These are phyloP conservation scores for Kazachstania sp. DNA, from an alignment of 1,139 yeast genomes.

Conservation along the genomic window DNA sequence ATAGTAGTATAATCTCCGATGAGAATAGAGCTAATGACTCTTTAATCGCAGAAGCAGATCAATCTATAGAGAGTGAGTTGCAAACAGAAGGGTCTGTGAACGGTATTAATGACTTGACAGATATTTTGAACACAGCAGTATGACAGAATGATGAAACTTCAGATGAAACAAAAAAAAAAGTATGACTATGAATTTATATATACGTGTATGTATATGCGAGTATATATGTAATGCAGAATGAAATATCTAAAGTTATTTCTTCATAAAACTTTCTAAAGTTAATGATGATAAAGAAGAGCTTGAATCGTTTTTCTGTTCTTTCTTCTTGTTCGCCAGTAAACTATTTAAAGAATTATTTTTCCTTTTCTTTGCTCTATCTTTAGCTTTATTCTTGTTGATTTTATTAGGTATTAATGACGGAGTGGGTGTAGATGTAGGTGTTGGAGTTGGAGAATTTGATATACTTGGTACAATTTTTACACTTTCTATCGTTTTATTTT, in stretches of 20 bases:
- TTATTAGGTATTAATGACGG: constrained; percentile 13
- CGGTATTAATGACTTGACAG: constrained; percentile 6
- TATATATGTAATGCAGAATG: background rate
- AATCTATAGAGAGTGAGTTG: constrained; percentile 3
- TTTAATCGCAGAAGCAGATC: background rate
- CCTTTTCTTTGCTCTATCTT: constrained; percentile 34
- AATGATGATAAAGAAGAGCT: constrained; percentile 30
- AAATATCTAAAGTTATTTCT: constrained; percentile 10
- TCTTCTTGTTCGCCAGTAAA: constrained; percentile 37
- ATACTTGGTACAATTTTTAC: background rate
- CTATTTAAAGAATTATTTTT: constrained; percentile 30
- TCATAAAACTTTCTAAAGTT: constrained; percentile 45
- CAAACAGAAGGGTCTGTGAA: constrained; percentile 3
- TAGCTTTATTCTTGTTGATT: constrained; percentile 28
- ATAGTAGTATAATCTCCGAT: background rate
- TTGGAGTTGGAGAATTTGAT: background rate
- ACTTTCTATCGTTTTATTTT: background rate
- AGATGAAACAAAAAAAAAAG: too few relatives aligned
- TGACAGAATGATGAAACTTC: background rate
- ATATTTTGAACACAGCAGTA: constrained; percentile 6
- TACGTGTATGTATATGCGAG: background rate
- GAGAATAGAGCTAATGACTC: constrained; percentile 1
- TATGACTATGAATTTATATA: background rate
- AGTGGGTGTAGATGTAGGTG: background rate
- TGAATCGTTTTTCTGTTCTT: constrained; percentile 33